A percentile compares a stretch with the other conserved stretches of the same genome.
Evolutionary conservation across 208 protist genomes (phyloP).

Genomic region (Porcisia hertigi): DNA sequence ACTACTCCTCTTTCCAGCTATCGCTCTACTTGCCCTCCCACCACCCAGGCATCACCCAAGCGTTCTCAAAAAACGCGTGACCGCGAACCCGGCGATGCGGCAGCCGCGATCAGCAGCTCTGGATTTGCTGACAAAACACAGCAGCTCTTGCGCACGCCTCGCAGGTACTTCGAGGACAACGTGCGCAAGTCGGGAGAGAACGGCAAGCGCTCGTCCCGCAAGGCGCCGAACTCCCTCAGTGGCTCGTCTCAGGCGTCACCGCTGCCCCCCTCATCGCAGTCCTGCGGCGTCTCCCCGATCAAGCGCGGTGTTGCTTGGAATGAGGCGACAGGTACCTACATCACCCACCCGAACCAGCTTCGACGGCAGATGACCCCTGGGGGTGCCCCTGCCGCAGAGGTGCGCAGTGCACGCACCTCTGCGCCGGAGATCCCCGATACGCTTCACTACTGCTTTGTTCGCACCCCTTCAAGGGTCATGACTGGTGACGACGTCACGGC

Average conservation of each 20-base stretch:
- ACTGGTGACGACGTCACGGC: not conserved
- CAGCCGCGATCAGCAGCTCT: slow-evolving; percentile 5
- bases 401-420: slow-evolving; percentile 10
- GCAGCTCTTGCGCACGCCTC: slow-evolving; percentile 15
- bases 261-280: not conserved
- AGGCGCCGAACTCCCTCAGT: not conserved
- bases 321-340: slow-evolving; percentile 23
- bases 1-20: not conserved
- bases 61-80: not conserved
- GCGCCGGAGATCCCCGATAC: slow-evolving; percentile 18
- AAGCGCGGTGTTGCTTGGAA: slow-evolving; percentile 34
- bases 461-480: slow-evolving; percentile 15
- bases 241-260: not conserved
- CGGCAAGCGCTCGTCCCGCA: slow-evolving; percentile 3
- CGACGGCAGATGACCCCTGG: slow-evolving; percentile 18
- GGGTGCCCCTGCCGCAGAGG: not conserved
- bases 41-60: not conserved
- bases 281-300: slow-evolving; percentile 10
- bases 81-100: not conserved
- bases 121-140: not conserved
- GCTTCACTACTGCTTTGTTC: slow-evolving; percentile 24
- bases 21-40: not conserved
- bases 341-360: slow-evolving; percentile 32
- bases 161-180: not conserved
- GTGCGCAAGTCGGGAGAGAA: slow-evolving; percentile 8